Evolutionary conservation across 2,329 filamentous ascomycete genomes (phyloP).

Genomic region (Ceratocystis smalleyi): DNA sequence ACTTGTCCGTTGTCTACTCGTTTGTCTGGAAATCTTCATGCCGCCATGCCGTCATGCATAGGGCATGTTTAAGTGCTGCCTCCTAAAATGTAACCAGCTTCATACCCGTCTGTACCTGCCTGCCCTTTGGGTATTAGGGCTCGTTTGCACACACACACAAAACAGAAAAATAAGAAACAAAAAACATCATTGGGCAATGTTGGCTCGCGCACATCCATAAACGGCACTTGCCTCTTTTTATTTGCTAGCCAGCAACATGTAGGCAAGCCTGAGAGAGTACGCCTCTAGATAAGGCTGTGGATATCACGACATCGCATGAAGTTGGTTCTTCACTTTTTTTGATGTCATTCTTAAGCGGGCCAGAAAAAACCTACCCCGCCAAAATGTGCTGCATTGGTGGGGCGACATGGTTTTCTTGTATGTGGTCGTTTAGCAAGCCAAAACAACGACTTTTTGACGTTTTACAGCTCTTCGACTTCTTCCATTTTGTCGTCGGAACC

Average conservation of each 20-base stretch:
- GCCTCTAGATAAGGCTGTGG: background rate
- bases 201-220: background rate
- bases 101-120: no score
- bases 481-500: no score
- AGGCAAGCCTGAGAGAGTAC: background rate
- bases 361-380: background rate
- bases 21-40: no score
- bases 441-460: no score
- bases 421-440: no score
- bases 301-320: no score
- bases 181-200: background rate
- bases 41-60: background rate
- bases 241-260: background rate
- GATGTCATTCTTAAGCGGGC: background rate
- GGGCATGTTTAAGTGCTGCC: background rate
- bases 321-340: background rate
- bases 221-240: background rate
- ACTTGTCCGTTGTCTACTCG: no score
- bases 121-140: background rate
- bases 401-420: background rate
- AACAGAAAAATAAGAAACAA: background rate
- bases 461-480: no score
- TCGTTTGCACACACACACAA: background rate
- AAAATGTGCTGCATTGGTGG: background rate
- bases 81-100: no score